A percentile compares a stretch with the other conserved stretches of the same genome.
Conservation (phyloP, 441 rosid species). For the Syzygium syzygioides region DNA sequence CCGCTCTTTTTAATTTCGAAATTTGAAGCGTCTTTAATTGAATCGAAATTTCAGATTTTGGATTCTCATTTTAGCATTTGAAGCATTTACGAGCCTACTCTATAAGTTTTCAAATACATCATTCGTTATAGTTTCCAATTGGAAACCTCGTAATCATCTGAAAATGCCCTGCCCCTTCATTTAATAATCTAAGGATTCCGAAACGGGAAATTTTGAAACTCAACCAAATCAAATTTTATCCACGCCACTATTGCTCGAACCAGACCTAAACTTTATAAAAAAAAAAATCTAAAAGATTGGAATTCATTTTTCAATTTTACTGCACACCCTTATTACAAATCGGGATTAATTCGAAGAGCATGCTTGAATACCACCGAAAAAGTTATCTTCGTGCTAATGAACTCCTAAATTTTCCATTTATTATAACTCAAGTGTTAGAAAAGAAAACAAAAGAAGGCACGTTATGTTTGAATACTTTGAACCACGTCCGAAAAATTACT, state of each 20-base stretch:
- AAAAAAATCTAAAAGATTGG: accelerated
- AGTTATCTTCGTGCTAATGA: background rate
- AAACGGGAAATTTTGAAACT: background rate
- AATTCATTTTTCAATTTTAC: background rate
- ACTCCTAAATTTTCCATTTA: background rate
- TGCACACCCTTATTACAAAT: background rate
- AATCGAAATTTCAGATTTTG: background rate
- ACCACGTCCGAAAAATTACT: accelerated
- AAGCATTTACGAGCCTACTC: background rate
- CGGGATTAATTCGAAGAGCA: background rate
- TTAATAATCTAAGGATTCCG: background rate
- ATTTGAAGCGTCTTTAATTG: background rate
- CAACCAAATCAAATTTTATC: background rate
- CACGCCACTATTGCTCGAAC: too few relatives aligned
- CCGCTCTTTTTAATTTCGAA: background rate
- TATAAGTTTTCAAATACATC: background rate
- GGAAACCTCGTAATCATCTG: background rate
- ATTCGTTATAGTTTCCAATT: background rate
- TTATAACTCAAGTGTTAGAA: background rate
- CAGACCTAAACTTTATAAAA: background rate
- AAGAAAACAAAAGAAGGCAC: background rate
- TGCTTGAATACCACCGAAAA: background rate
- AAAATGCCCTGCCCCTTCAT: background rate
- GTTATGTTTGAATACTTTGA: background rate
- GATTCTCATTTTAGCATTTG: background rate